Evolutionary conservation across 2,329 filamentous ascomycete genomes (phyloP), one percentile per base, ranked within the genome.

Genomic region (Xylaria digitata): DNA sequence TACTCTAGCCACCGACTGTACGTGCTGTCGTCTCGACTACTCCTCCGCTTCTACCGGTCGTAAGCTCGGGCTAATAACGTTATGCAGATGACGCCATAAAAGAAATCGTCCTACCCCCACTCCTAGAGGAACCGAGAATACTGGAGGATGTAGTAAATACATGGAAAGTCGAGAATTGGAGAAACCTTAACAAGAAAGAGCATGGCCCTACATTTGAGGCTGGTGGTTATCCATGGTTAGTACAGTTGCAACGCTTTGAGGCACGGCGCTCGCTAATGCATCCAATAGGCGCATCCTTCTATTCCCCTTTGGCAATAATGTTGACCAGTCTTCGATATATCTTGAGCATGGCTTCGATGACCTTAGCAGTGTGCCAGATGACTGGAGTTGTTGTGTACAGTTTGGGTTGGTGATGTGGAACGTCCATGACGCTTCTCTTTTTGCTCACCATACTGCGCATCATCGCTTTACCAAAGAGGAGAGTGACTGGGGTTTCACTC

Each of bases 401-500:
- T 99, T 99, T 80, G 90, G 92, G 65, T 85, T 99, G 55, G 95
- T 98, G 4, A 84, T 99, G 61, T 97, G 93, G 90, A 99, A 98
- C 79, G 90, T 91, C 52, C 93, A 95, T 76, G 93, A 97, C 74
- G 95, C 96, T n/a, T 89, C 89, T 69, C 87, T 97, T 73, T 93
- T 91, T 78, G 85, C 86, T 57, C 92, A 97, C 74, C 90, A 93
- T 82, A 87, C 84, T 49, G 96, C 96, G n/a, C 93, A 94, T 73
- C 96, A 99, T 78, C 91, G 96, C 66, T 99, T 98, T 80, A 98
- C 94, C 3, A 92, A 92, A 70, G 96, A 98, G 49, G 96, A 99
- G 80, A 94, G 93, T 26, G 96, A 99, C 75, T 99, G 96, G 96
- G 96, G 96, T 1, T 99, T 99, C 79, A 99, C 96, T n/a, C 86